These are phyloP conservation scores for Mortierella antarctica DNA, from an alignment of 192 early-diverging fungal genomes.

Conservation along the genomic window DNA sequence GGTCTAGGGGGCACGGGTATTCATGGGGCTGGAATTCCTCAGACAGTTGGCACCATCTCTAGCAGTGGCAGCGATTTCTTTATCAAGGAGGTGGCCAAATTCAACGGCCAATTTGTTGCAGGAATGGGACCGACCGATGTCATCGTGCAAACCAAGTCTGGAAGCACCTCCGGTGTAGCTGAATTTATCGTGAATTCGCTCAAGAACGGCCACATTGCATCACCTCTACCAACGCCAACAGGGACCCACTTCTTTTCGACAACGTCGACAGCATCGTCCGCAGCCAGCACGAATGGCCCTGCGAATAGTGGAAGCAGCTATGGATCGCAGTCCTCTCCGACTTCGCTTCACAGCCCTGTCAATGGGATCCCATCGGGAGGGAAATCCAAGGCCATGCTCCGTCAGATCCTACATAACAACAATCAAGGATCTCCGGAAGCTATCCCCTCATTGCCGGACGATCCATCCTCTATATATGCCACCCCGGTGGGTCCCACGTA, in stretches of 20 bases:
- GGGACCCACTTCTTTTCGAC: slow-evolving; percentile 34
- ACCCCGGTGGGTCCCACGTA: slow-evolving; percentile 27
- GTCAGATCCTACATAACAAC: slow-evolving; percentile 7
- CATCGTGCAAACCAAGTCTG: slow-evolving; percentile 10
- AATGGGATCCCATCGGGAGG: neutral
- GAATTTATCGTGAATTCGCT: slow-evolving; percentile 48
- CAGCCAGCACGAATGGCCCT: neutral
- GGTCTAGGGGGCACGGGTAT: slow-evolving; percentile 48
- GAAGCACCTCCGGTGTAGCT: slow-evolving; percentile 26
- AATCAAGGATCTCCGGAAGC: slow-evolving; percentile 5
- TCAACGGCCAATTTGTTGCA: slow-evolving; percentile 38
- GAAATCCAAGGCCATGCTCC: slow-evolving; percentile 8
- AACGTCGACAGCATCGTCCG: neutral
- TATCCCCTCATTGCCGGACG: slow-evolving; percentile 11
- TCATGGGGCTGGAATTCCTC: slow-evolving; percentile 23
- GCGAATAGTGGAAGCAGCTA: neutral
- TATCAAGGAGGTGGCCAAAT: slow-evolving; percentile 38
- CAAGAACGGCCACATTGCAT: slow-evolving; percentile 23
- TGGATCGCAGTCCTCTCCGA: slow-evolving; percentile 8
- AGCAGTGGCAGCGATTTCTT: slow-evolving; percentile 47
- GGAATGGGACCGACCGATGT: slow-evolving; percentile 37
- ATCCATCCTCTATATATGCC: slow-evolving; percentile 40
- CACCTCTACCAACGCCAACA: slow-evolving; percentile 13
- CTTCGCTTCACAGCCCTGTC: neutral
- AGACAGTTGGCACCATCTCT: slow-evolving; percentile 11